phyloP scores from a whole-genome alignment of 2,329 filamentous ascomycete genomes.

The Exutisphaerella laricina region DNA sequence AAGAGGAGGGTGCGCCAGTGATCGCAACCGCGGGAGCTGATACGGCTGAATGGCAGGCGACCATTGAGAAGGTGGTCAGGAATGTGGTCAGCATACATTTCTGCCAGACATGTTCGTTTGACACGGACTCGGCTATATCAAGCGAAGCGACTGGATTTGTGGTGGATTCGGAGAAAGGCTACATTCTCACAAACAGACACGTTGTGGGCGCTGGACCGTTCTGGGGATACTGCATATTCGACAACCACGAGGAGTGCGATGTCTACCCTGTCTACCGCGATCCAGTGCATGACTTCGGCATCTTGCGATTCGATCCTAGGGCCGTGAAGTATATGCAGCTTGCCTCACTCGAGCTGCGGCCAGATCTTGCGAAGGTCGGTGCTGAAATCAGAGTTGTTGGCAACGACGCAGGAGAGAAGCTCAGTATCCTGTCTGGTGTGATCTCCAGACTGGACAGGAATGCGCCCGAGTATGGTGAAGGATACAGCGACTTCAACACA shows the following conservation, averaged over 20 bases:
- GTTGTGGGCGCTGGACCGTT: conserved; percentile 94
- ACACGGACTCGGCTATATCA: conserved; percentile 89
- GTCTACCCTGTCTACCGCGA: conserved; percentile 96
- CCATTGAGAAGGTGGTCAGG: conserved; percentile 86
- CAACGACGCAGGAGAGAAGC: conserved; percentile 97
- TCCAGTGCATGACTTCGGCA: conserved; percentile 96
- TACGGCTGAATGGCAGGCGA: conserved; percentile 88
- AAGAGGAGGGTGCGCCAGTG: conserved; percentile 42
- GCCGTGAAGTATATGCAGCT: conserved; percentile 97
- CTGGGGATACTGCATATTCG: conserved; percentile 97
- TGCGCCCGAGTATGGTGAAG: conserved; percentile 94
- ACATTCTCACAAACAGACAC: conserved; percentile 58
- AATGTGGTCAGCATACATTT: conserved; percentile 99
- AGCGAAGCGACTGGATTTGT: conserved; percentile 98
- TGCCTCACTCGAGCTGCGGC: conserved; percentile 69
- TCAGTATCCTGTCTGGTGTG: conserved; percentile 94
- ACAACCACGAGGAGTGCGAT: conserved; percentile 95
- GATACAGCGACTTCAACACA: conserved; percentile 94
- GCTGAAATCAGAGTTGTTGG: conserved; percentile 94
- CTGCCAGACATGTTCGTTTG: conserved; percentile 95
- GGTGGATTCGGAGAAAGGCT: conserved; percentile 86
- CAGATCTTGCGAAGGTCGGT: conserved; percentile 81
- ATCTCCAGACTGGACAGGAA: conserved; percentile 95
- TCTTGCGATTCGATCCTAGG: conserved; percentile 91
- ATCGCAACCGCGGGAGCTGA: conserved; percentile 48